These are phyloP conservation scores for Botrytis deweyae DNA, from an alignment of 2,329 filamentous ascomycete species.

Conservation along the genomic window DNA sequence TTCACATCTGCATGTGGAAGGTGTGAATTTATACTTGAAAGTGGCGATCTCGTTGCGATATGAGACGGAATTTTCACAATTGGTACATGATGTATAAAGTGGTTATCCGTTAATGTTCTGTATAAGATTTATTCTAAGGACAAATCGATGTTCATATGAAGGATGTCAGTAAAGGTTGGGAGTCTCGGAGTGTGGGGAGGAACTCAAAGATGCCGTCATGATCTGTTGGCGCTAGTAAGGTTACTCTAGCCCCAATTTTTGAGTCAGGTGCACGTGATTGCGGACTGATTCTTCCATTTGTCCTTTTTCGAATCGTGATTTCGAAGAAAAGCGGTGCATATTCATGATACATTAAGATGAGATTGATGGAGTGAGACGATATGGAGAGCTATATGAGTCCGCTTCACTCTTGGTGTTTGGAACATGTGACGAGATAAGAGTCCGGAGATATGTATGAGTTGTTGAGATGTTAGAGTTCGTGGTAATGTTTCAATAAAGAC, in stretches of 20 bases:
- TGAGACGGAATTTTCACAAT: background rate
- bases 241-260: background rate
- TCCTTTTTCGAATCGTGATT: background rate
- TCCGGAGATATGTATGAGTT: background rate
- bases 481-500: background rate
- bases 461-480: background rate
- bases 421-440: background rate
- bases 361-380: background rate
- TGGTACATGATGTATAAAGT: too few species aligned
- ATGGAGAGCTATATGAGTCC: background rate
- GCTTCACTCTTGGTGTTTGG: background rate
- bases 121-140: too few species aligned
- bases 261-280: background rate
- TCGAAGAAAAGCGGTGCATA: background rate
- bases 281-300: background rate
- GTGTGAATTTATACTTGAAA: background rate
- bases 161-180: background rate
- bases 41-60: background rate
- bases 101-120: background rate
- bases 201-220: background rate
- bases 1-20: background rate
- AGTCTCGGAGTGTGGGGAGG: background rate
- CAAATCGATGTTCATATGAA: background rate
- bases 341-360: background rate
- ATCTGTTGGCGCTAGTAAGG: background rate